Conservation (phyloP, 306 rosid species). For the Malus fusca region DNA sequence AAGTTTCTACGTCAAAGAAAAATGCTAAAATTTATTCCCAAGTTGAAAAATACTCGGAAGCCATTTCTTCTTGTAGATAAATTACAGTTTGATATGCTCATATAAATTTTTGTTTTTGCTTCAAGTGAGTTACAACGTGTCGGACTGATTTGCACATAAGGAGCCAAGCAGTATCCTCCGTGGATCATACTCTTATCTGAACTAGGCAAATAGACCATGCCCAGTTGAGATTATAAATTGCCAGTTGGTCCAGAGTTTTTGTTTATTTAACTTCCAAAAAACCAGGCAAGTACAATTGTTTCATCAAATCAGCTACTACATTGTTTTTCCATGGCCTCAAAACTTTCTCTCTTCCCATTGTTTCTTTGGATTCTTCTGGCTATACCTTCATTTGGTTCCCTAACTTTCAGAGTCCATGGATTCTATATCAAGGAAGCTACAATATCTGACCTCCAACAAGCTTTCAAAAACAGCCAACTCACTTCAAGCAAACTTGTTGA, state of each 20-base stretch:
- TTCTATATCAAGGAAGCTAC: constrained; percentile 34
- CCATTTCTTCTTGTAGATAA: no score
- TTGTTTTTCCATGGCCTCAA: constrained; percentile 17
- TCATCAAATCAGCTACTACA: background rate
- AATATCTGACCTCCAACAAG: constrained; percentile 35
- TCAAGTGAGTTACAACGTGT: no score
- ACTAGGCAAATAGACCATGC: background rate
- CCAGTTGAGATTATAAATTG: background rate
- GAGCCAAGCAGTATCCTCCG: no score
- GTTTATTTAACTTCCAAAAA: background rate
- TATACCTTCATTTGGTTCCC: background rate
- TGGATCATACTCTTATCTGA: no score
- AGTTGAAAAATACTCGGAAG: no score
- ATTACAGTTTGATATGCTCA: no score
- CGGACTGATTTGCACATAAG: no score
- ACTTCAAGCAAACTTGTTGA: constrained; percentile 35
- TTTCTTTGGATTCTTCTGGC: constrained; percentile 23
- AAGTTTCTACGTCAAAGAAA: no score
- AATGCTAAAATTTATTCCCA: no score
- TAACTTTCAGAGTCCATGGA: background rate
- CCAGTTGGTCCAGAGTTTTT: background rate
- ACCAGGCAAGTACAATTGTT: background rate
- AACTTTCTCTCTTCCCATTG: constrained; percentile 7
- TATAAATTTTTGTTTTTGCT: background rate
- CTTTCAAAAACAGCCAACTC: constrained; percentile 30